Percentiles rank a stretch among this genome's conserved stretches.
These are phyloP conservation scores for Trametes hirsuta DNA, from an alignment of 1,284 basidiomycete genomes.

Conservation along the genomic window DNA sequence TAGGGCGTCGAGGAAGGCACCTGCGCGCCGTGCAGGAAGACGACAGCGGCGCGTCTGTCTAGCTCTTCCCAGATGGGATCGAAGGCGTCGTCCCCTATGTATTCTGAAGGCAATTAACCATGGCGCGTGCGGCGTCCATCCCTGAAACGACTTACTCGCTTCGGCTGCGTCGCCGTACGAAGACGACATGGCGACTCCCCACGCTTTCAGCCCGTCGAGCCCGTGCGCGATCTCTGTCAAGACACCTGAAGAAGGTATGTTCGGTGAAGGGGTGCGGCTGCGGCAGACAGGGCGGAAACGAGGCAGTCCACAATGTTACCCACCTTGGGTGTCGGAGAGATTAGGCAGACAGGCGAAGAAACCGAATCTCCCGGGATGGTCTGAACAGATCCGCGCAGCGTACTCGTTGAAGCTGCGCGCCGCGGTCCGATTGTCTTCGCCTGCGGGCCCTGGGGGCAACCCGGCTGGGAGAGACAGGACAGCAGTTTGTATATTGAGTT, in stretches of 20 bases:
- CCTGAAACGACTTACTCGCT: slow-evolving; percentile 29
- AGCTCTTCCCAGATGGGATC: slow-evolving; percentile 70
- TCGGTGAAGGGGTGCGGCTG: no score
- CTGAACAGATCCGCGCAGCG: slow-evolving; percentile 48
- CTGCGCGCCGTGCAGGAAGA: slow-evolving; percentile 74
- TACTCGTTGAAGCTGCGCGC: slow-evolving; percentile 52
- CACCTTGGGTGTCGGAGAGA: slow-evolving; percentile 62
- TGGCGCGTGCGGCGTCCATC: neutral
- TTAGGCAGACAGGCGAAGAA: slow-evolving; percentile 69
- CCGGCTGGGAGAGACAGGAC: slow-evolving; percentile 67
- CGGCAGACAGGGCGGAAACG: no score
- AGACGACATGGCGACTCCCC: slow-evolving; percentile 65
- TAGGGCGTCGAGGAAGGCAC: slow-evolving; percentile 62
- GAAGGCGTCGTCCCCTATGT: slow-evolving; percentile 64
- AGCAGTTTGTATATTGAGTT: slow-evolving; percentile 54
- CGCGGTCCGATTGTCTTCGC: slow-evolving; percentile 43
- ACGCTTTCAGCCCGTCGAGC: slow-evolving; percentile 59
- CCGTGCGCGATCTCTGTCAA: slow-evolving; percentile 60
- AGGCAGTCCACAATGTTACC: neutral
- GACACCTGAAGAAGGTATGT: slow-evolving; percentile 42
- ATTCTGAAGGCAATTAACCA: slow-evolving; percentile 46
- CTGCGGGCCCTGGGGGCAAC: slow-evolving; percentile 46
- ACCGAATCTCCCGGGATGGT: slow-evolving; percentile 58
- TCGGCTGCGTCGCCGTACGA: slow-evolving; percentile 53
- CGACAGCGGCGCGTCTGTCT: slow-evolving; percentile 54